These are phyloP conservation scores for Aspergillus funiculosus DNA, from an alignment of 495 filamentous ascomycete genomes.

Conservation along the genomic window DNA sequence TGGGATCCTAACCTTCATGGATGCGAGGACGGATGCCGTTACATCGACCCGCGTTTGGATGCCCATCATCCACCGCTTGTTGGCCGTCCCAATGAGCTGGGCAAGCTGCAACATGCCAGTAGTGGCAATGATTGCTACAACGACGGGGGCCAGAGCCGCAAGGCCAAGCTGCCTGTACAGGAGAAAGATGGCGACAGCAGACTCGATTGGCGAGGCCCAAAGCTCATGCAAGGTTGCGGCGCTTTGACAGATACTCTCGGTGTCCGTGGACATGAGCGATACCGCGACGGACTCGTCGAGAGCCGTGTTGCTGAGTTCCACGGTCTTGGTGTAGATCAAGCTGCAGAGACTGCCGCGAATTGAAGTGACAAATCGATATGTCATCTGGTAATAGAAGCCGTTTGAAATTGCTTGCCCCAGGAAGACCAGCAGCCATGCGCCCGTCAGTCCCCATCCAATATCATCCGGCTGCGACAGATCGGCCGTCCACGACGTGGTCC, in stretches of 20 bases:
- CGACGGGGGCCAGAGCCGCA: conserved; percentile 32
- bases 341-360: not conserved
- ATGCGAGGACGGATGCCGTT: conserved; percentile 24
- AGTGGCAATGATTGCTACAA: conserved; percentile 24
- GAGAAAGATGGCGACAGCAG: conserved; percentile 45
- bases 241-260: not conserved
- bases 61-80: conserved; percentile 41
- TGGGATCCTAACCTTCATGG: conserved; percentile 26
- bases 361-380: conserved; percentile 29
- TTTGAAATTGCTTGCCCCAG: conserved; percentile 47
- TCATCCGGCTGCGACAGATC: conserved; percentile 27
- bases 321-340: not conserved
- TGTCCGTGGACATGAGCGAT: not conserved
- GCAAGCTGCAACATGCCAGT: not conserved
- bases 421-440: conserved; percentile 52
- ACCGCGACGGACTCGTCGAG: not conserved
- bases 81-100: conserved; percentile 8
- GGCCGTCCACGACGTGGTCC: conserved; percentile 38
- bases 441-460: conserved; percentile 52
- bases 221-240: conserved; percentile 31
- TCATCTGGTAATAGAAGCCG: conserved; percentile 46
- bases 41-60: conserved; percentile 38
- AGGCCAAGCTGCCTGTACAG: conserved; percentile 45
- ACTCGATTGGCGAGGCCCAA: conserved; percentile 47
- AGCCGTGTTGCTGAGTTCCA: not conserved